These are phyloP conservation scores for Turritis glabra DNA, from an alignment of 345 rosid genomes.

Conservation along the genomic window DNA sequence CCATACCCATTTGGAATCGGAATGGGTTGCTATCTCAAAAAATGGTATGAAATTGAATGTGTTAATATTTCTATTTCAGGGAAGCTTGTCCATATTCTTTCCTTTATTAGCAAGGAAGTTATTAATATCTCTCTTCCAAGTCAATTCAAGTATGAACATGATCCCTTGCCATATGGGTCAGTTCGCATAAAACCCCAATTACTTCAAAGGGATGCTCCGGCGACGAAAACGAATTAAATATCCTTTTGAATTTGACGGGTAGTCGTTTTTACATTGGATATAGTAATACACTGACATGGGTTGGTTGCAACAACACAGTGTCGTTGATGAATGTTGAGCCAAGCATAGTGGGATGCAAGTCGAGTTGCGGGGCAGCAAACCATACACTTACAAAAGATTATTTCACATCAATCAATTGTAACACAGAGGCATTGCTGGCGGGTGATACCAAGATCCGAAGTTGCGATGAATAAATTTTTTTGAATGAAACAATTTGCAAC, in stretches of 20 bases:
- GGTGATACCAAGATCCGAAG: too few relatives aligned
- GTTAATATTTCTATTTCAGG: background rate
- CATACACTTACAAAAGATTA: background rate
- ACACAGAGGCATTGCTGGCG: too few relatives aligned
- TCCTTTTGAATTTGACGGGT: slow-evolving; percentile 10
- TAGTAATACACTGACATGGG: slow-evolving; percentile 25
- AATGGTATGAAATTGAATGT: slow-evolving; percentile 5
- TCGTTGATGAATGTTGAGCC: background rate
- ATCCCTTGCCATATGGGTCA: background rate
- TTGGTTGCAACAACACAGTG: slow-evolving; percentile 32
- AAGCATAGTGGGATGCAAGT: slow-evolving; percentile 36
- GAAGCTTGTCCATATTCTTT: background rate
- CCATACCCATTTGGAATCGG: slow-evolving; percentile 46
- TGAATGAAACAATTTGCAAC: background rate
- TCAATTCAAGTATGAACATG: background rate
- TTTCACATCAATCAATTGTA: background rate
- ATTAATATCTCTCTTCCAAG: slow-evolving; percentile 16
- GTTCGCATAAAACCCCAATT: background rate
- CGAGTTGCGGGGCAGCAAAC: slow-evolving; percentile 23
- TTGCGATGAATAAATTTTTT: background rate
- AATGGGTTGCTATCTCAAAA: slow-evolving; percentile 13
- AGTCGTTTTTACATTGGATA: background rate
- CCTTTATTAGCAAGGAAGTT: background rate
- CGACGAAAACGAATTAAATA: background rate
- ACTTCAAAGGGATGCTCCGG: background rate